A percentile compares a stretch with the other conserved stretches of the same genome.
Evolutionary conservation across 768 basidiomycete genomes (phyloP).

Genomic region (Pilatotrama ljubarskyi): DNA sequence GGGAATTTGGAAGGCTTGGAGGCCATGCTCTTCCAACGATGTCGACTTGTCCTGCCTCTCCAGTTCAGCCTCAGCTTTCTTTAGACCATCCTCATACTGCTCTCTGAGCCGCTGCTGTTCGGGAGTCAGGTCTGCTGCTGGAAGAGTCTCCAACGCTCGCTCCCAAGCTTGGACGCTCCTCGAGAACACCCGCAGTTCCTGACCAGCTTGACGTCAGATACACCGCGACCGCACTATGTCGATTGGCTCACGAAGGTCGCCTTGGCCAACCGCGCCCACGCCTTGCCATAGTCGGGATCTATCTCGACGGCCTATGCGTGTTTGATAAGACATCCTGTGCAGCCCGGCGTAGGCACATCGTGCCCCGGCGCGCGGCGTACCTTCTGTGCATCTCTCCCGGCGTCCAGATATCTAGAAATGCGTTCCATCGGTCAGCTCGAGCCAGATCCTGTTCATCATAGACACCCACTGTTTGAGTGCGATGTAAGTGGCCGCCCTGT

Average conservation of each 20-base stretch:
- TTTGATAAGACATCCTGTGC: background rate
- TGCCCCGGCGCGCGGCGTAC: background rate
- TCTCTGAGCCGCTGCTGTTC: slow-evolving; percentile 21
- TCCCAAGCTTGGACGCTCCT: slow-evolving; percentile 20
- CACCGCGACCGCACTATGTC: background rate
- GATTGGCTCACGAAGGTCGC: slow-evolving; percentile 18
- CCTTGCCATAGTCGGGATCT: slow-evolving; percentile 27
- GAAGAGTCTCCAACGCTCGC: slow-evolving; percentile 16
- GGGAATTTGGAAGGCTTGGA: background rate
- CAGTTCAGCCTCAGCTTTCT: slow-evolving; percentile 7
- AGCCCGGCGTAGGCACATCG: too few species aligned
- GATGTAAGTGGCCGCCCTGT: slow-evolving; percentile 43
- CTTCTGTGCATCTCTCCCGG: slow-evolving; percentile 18
- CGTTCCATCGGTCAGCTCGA: background rate
- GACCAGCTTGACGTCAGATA: background rate
- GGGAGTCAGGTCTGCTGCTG: slow-evolving; percentile 6
- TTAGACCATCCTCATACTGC: slow-evolving; percentile 24
- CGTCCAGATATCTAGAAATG: slow-evolving; percentile 17
- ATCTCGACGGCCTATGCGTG: slow-evolving; percentile 23
- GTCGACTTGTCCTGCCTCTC: background rate
- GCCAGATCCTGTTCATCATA: background rate
- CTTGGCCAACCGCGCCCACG: slow-evolving; percentile 27
- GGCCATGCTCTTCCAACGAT: background rate
- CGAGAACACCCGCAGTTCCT: slow-evolving; percentile 16
- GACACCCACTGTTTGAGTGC: slow-evolving; percentile 38